phyloP scores from a whole-genome alignment of 352 stramenopile genomes.

The Globisporangium polare region DNA sequence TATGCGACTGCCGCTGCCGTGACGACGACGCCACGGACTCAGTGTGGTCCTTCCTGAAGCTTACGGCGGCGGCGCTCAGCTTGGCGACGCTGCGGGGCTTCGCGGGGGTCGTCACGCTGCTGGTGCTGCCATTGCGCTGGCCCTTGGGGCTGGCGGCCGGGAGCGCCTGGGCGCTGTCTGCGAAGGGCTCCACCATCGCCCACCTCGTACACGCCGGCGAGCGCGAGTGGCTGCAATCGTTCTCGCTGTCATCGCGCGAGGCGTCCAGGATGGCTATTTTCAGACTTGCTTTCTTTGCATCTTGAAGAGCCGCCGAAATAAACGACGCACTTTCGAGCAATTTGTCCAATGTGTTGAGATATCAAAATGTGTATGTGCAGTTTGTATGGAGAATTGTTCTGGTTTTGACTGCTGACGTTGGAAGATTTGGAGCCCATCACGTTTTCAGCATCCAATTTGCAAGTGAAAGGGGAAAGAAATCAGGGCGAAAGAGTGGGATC shows the following conservation, averaged over 20 bases:
- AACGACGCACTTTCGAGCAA: neutral
- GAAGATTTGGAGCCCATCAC: neutral
- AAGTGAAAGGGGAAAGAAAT: neutral
- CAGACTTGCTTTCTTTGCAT: neutral
- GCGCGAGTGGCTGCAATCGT: neutral
- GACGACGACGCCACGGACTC: neutral
- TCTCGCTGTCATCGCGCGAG: no score
- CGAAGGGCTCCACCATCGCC: slow-evolving; percentile 1
- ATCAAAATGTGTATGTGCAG: neutral
- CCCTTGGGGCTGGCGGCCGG: neutral
- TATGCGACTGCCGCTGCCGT: neutral
- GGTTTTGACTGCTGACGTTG: neutral
- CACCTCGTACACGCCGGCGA: neutral
- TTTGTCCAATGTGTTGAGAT: neutral
- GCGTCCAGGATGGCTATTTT: neutral
- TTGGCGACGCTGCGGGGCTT: neutral
- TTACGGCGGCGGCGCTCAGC: neutral
- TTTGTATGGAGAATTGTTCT: neutral
- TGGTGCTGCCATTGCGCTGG: neutral
- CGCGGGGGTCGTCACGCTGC: neutral
- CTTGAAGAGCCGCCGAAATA: neutral
- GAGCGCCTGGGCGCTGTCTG: neutral
- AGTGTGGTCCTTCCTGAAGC: neutral
- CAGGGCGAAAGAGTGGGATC: neutral
- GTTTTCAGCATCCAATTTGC: neutral